Evolutionary conservation across 257 asterid genomes (phyloP).

Genomic region (Linaria vulgaris): DNA sequence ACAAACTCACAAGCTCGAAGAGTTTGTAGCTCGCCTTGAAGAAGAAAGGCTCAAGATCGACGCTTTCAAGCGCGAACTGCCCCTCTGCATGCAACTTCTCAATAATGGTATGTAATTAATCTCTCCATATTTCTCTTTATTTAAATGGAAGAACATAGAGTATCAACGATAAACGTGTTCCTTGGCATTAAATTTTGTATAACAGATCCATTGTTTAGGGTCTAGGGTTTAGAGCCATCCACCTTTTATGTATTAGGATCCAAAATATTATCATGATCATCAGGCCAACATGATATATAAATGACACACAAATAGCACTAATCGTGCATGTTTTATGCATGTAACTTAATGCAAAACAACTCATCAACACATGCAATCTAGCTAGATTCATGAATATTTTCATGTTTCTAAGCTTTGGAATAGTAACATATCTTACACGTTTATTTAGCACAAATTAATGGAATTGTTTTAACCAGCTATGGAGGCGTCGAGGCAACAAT

Average conservation of each 20-base stretch:
- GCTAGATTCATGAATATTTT: neutral
- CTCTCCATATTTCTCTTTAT: neutral
- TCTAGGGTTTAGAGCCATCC: too few relatives aligned
- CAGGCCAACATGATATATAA: too few relatives aligned
- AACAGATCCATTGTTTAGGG: too few relatives aligned
- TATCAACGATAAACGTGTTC: too few relatives aligned
- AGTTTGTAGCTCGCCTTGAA: conserved; percentile 72
- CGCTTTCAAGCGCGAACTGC: conserved; percentile 97
- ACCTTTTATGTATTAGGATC: neutral
- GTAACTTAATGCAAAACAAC: too few relatives aligned
- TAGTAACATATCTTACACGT: too few relatives aligned
- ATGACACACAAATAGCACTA: too few relatives aligned
- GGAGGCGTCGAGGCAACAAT: conserved; percentile 88
- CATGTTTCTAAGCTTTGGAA: too few relatives aligned
- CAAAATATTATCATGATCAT: neutral
- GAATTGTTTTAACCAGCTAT: conserved; percentile 44
- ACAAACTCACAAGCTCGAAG: conserved; percentile 69
- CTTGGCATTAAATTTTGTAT: too few relatives aligned
- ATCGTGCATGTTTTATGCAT: conserved; percentile 6
- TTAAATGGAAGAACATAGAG: too few relatives aligned
- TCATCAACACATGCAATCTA: too few relatives aligned
- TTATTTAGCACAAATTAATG: too few relatives aligned
- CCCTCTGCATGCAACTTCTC: conserved; percentile 96
- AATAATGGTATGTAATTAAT: conserved; percentile 56
- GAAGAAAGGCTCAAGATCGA: conserved; percentile 93